These are phyloP conservation scores for Apiotrichum brassicae DNA, from an alignment of 1,284 basidiomycete genomes.

Conservation along the genomic window DNA sequence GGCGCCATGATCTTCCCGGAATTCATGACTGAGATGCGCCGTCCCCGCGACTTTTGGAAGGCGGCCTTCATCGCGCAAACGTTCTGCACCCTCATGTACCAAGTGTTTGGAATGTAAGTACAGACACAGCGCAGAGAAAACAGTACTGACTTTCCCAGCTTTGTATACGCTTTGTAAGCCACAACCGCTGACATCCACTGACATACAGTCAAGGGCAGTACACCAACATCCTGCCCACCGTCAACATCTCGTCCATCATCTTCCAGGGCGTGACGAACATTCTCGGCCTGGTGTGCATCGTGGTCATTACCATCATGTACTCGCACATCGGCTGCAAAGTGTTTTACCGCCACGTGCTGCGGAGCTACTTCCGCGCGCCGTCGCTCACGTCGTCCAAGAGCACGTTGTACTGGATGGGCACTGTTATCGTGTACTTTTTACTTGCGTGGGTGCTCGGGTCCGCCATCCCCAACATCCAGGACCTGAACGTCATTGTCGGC, in stretches of 20 bases:
- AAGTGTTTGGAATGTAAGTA: slow-evolving; percentile 49
- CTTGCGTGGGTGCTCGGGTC: slow-evolving; percentile 57
- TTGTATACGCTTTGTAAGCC: slow-evolving; percentile 53
- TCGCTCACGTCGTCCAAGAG: slow-evolving; percentile 51
- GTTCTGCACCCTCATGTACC: slow-evolving; percentile 54
- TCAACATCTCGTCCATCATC: slow-evolving; percentile 53
- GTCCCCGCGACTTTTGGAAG: slow-evolving; percentile 67
- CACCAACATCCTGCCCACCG: slow-evolving; percentile 55
- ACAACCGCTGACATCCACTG: no score
- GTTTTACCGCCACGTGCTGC: slow-evolving; percentile 39
- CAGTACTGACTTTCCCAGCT: slow-evolving; percentile 40
- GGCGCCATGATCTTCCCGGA: slow-evolving; percentile 56
- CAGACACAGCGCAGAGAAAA: slow-evolving; percentile 32
- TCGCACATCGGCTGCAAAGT: slow-evolving; percentile 52
- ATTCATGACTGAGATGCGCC: slow-evolving; percentile 65
- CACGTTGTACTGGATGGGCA: slow-evolving; percentile 48
- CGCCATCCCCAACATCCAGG: slow-evolving; percentile 56
- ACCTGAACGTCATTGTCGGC: slow-evolving; percentile 54
- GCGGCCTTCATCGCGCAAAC: slow-evolving; percentile 50
- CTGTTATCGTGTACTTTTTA: slow-evolving; percentile 33
- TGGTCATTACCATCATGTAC: slow-evolving; percentile 59
- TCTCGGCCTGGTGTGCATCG: slow-evolving; percentile 42
- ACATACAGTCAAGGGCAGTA: slow-evolving; percentile 63
- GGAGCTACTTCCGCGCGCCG: slow-evolving; percentile 56
- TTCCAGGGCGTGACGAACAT: slow-evolving; percentile 52